These are phyloP conservation scores for Polygonum maritimum DNA, from an alignment of 148 eudicot species.

Conservation along the genomic window DNA sequence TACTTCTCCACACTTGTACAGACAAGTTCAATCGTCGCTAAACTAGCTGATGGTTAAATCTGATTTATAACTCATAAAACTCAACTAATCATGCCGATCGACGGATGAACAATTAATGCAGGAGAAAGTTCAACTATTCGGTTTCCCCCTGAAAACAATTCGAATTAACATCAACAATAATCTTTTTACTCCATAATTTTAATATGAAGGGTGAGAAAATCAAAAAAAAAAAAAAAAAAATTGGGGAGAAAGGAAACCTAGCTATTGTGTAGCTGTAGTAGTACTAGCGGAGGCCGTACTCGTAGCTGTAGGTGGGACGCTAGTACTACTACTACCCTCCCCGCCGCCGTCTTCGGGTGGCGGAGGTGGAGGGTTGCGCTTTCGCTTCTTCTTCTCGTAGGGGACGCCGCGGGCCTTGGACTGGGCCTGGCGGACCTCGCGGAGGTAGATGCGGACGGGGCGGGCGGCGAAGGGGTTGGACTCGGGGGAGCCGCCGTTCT, in stretches of 20 bases:
- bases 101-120: not conserved
- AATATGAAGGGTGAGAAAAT: not conserved
- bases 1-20: not conserved
- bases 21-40: not conserved
- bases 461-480: conserved; percentile 11
- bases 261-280: not conserved
- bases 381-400: conserved; percentile 11
- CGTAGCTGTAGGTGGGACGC: not conserved
- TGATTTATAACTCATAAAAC: no score
- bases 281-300: not conserved
- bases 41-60: not conserved
- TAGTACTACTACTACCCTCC: not conserved
- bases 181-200: not conserved
- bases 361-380: not conserved
- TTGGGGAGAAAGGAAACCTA: not conserved
- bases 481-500: conserved; percentile 16
- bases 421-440: conserved; percentile 9
- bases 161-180: not conserved
- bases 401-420: conserved; percentile 9
- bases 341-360: not conserved
- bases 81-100: no score
- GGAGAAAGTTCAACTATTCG: not conserved
- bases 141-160: not conserved
- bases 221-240: not conserved
- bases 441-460: conserved; percentile 7